Conservation (phyloP, 2,329 filamentous ascomycete species). For the Neurospora crassa region DNA sequence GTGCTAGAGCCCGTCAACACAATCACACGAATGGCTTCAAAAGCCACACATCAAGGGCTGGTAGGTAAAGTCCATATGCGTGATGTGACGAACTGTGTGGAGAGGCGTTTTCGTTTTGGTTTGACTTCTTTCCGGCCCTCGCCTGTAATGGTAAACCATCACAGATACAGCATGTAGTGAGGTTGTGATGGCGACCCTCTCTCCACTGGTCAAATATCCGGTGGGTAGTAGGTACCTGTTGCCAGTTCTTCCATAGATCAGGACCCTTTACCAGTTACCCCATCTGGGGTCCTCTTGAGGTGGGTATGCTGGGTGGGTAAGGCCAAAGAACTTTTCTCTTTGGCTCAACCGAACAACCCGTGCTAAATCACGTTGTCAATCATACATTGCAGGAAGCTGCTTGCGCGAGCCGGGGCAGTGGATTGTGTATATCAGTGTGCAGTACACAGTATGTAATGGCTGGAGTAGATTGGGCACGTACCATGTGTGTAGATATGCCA, state of each 20-base stretch:
- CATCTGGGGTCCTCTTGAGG: neutral
- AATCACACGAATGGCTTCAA: neutral
- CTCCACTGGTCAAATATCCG: neutral
- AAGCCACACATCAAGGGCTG: slow-evolving; percentile 9
- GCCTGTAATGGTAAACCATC: neutral
- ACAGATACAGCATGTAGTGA: neutral
- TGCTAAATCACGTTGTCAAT: neutral
- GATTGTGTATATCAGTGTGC: neutral
- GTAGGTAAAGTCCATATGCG: slow-evolving; percentile 2
- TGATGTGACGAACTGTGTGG: neutral
- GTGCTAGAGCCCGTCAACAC: neutral
- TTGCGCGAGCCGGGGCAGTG: neutral
- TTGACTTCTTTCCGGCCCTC: neutral
- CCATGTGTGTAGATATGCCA: slow-evolving; percentile 7
- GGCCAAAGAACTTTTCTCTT: neutral
- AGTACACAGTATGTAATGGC: neutral
- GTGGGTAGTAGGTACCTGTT: neutral
- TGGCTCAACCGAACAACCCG: neutral
- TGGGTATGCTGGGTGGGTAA: neutral
- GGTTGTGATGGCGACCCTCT: neutral
- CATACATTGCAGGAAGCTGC: neutral
- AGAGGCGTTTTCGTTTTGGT: neutral
- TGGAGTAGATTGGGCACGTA: neutral
- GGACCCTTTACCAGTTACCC: neutral
- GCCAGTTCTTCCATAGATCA: neutral